Evolutionary conservation across 2,329 filamentous ascomycete species (phyloP).

Genomic region (Thyridium curvatum): DNA sequence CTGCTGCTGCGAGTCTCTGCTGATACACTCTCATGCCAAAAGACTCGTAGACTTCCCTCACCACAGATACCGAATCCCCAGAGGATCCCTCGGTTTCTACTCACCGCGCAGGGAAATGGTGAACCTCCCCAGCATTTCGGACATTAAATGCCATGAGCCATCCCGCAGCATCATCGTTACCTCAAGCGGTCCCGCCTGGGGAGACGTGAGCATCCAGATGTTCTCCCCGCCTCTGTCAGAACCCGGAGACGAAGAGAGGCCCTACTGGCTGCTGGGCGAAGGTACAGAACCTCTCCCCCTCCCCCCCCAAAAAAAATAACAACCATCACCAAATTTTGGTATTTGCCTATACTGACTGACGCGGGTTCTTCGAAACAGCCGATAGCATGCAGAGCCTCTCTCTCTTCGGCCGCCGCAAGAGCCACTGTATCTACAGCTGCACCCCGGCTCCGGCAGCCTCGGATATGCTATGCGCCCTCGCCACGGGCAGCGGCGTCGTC

Average conservation of each 20-base stretch:
- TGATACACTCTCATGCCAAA: not conserved
- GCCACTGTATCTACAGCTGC: conserved; percentile 26
- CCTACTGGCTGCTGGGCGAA: conserved; percentile 31
- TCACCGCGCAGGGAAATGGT: conserved; percentile 24
- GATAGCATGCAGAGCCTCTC: too few species aligned
- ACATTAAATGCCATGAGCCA: conserved; percentile 38
- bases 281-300: too few species aligned
- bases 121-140: conserved; percentile 33
- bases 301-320: too few species aligned
- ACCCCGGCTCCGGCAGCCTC: conserved; percentile 33
- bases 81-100: not conserved
- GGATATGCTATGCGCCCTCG: conserved; percentile 36
- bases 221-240: conserved; percentile 28
- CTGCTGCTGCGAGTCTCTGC: too few species aligned
- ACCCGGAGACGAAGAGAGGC: conserved; percentile 16
- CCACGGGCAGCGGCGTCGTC: conserved; percentile 41
- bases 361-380: too few species aligned
- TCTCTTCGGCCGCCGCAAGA: too few species aligned
- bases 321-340: too few species aligned
- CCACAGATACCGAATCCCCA: not conserved
- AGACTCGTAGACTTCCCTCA: conserved; percentile 6
- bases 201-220: conserved; percentile 24
- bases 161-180: conserved; percentile 36
- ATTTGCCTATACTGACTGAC: too few species aligned
- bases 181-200: conserved; percentile 23